Evolutionary conservation across 257 asterid genomes (phyloP), one percentile per base, ranked within the genome.

Genomic region (Misopates orontium): DNA sequence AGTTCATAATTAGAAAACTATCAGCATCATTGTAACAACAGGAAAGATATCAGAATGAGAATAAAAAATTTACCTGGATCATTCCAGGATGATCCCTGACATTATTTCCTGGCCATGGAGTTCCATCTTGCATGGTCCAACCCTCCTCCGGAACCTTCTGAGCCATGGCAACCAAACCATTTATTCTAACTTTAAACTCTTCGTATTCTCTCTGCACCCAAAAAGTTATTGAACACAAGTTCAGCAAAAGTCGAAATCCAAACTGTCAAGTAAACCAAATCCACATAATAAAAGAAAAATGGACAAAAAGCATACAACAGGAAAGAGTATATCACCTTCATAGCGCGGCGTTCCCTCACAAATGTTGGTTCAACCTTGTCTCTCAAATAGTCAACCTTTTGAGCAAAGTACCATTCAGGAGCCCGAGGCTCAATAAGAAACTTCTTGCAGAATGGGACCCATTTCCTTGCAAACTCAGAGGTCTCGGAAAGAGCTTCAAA

Each of bases 71-170:
- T 79, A 91, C 98, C 98, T 91, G 98, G 65, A 91, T 91, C 98
- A 91, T 91, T 85, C 98, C 98, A 64, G 98, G 98, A 76, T 91
- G 98, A 80, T 91, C 98, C 85, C 98, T 79, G 76, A 91, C 96
- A 68, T 81, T 86, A 62, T 91, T 91, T 76, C 98, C 98, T 0
- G 98, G 98, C 98, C 98, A 91, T 14, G 87, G 96, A 66, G 98
- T 91, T 24, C 98, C 96, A 41, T 91, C 98, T 81, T 91, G 98
- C 98, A 91, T 91, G 31, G 98, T 91, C 98, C 98, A 91, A 66
- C 98, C 98, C 20, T 91, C 98, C 68, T 91, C 98, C 0, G 98
- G 98, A 75, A 89, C 98, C 87, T 91, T 91, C 72, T 79, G 89
- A 21, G 98, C 92, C 82, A 75, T 85, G 66, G 98, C 79, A 82